Base-by-base conservation (phyloP, 164 flowering plant genomes). In the Warburgia ugandensis region DNA sequence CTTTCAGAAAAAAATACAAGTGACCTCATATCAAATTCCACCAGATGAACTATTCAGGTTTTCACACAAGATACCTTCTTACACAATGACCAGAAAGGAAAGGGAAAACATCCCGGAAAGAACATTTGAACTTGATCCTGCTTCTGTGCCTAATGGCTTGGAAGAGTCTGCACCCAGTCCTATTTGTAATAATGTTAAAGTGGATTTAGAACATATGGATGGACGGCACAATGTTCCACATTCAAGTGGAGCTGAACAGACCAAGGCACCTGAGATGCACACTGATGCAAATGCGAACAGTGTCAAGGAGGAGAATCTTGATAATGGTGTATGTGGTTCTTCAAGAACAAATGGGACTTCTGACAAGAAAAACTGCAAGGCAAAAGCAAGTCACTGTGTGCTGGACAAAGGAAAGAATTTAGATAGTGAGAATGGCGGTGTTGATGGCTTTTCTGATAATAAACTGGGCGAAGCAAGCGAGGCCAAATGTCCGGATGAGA, bases 101-200 rank as follows among this genome's bases (percentile, higher is more conserved):
- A 60, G 66, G 45, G 68, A 67, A 43, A 76, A 66, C 54, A 73
- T 76, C 12, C 84, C 80, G 3, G 43, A 26, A 52, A 82, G 77
- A 42, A 74, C 77, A 27, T 58, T 73, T 50, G 90, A 80, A 60
- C 73, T 83, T 42, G 89, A 79, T 68, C 73, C 81, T 58, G 79
- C 75, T 45, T 46, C 81, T 30, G 52, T 77, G 39, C 5, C 48
- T n/a, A 3, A 13, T 46, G 47, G 71, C 13, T 28, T 65, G 4
- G 58, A 56, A 48, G 73, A 65, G 31, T 43, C 63, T 48, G 47
- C 10, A 33, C 50, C 35, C 39, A 22, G 25, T 8, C 21, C 33
- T 47, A 32, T 62, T 52, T 9, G 35, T 14, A 35, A 42, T 11
- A 51, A 36, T 20, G 29, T 2, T 22, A 13, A 35, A 31, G 30